phyloP scores from a whole-genome alignment of 768 basidiomycete genomes.

The Russula foetens region DNA sequence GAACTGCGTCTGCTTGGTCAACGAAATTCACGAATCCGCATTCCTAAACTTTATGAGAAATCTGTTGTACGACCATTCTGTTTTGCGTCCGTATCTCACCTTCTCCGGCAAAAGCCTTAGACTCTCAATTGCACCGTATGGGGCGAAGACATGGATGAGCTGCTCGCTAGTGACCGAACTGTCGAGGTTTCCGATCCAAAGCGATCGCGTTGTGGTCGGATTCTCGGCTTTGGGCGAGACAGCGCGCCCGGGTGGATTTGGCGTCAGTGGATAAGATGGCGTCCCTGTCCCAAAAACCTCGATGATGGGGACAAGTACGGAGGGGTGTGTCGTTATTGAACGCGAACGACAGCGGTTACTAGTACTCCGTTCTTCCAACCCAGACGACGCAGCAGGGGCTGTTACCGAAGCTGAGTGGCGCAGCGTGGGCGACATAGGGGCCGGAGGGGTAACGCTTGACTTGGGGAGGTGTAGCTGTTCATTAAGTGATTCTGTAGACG shows the following conservation, averaged over 20 bases:
- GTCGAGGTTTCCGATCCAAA: slow-evolving; percentile 99
- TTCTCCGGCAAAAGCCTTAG: slow-evolving; percentile 93
- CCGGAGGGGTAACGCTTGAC: slow-evolving; percentile 32
- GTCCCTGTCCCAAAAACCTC: slow-evolving; percentile 32
- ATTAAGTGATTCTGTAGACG: slow-evolving; percentile 43
- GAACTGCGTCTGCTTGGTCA: slow-evolving; percentile 90
- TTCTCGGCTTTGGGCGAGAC: slow-evolving; percentile 77
- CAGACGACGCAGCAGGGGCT: slow-evolving; percentile 45
- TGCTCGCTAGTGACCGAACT: slow-evolving; percentile 91
- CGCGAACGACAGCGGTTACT: slow-evolving; percentile 90
- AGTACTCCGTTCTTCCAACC: slow-evolving; percentile 53
- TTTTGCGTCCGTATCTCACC: slow-evolving; percentile 37
- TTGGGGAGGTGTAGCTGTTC: slow-evolving; percentile 37
- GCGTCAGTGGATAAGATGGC: slow-evolving; percentile 60
- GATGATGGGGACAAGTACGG: slow-evolving; percentile 19
- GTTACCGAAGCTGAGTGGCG: slow-evolving; percentile 73
- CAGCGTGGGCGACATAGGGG: slow-evolving; percentile 54
- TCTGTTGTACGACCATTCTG: neutral
- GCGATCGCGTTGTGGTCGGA: slow-evolving; percentile 82
- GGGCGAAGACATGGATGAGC: slow-evolving; percentile 90
- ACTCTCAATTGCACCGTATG: slow-evolving; percentile 96
- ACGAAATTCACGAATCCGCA: slow-evolving; percentile 99
- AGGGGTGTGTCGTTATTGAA: slow-evolving; percentile 72
- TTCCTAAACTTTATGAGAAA: slow-evolving; percentile 45
- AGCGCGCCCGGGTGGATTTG: slow-evolving; percentile 60